Evolutionary conservation across 345 rosid species (phyloP), one percentile per base, ranked within the genome.

Genomic region (Gossypium arboreum): DNA sequence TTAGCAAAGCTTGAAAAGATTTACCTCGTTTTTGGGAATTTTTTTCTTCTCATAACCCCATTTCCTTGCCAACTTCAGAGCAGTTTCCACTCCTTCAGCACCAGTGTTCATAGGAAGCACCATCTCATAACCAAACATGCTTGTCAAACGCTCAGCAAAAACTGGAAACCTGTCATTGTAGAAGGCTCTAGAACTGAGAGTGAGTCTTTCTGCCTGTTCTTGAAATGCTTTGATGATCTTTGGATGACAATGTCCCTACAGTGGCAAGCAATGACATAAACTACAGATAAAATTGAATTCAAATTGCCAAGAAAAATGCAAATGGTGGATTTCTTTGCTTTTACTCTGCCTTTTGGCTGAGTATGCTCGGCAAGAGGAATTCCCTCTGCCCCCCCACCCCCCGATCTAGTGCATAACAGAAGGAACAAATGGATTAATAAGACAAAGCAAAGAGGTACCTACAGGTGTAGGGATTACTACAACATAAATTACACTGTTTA

Each of bases 61-160:
- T 84, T 95, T 95, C 77, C 99, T 89, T 3, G 98, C 98, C 85
- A 90, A n/a, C 78, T 95, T 91, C 80, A 95, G 82, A 73, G 97
- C 97, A 13, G 99, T 93, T 77, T 95, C 98, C 48, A 93, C 98
- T 76, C 99, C 98, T 86, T 95, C 98, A 34, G 99, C 99, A 9
- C 98, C 97, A 1, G 99, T 95, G 75, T 95, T 95, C 99, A 95
- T 95, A 3, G 99, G 99, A 72, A 95, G 91, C 62, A 93, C 97
- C 98, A 95, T 95, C 44, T 93, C 98, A 73, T 91, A 93, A 50
- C 99, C 97, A 76, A 93, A 90, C 88, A 91, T 88, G 58, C 81
- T 85, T 7, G 96, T 88, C n/a, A 95, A 74, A 51, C 83, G 89
- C 87, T 90, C 91, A 0, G 99, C 97, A 68, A 91, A 88, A 57